Evolutionary conservation across 768 basidiomycete species (phyloP), one percentile per base, ranked within the genome.

Genomic region (Hemileccinum rubropunctum): DNA sequence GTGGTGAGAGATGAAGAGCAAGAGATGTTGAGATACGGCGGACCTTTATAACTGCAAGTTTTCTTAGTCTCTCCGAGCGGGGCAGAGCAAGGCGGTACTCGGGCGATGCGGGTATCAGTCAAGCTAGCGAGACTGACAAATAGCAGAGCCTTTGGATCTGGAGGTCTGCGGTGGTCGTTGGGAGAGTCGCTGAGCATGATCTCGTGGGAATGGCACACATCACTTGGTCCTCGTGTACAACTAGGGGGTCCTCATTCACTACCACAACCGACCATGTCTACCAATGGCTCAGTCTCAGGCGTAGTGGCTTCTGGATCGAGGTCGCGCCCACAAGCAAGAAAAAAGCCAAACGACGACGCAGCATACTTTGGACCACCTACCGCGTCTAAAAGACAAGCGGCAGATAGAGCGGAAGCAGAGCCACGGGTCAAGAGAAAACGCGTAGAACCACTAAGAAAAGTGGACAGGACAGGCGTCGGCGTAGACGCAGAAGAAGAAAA

Each of bases 381-480:
- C n/a, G 80, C 80, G 33, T 65, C 76, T 15, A 90, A 91, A 62
- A 70, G 88, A 56, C 79, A 80, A 39, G 88, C 86, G 0, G 71
- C 61, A 15, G 88, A 90, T 45, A 80, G 81, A 59, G 76, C 71
- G 21, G 86, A 89, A 8, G 85, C 84, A n/a, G 88, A 90, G 57
- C 81, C 84, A 14, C 75, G 88, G 42, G 74, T 76, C 46, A 90
- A 91, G 68, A 72, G 88, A 58, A 91, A 88, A 69, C 78, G 85
- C 56, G 73, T 79, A 33, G 87, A 87, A 32, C 64, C 73, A 26
- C 56, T 65, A 26, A 58, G 60, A 48, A 59, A 61, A 27, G 74
- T 71, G 30, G 61, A 65, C 14, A 82, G 82, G 30, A 45, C 61
- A 20, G 72, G 69, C 47, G 62, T 67, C 33, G 71, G 67, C 49